These are phyloP conservation scores for Ogataea saltuana DNA, from an alignment of 805 yeast genomes.

Conservation along the genomic window DNA sequence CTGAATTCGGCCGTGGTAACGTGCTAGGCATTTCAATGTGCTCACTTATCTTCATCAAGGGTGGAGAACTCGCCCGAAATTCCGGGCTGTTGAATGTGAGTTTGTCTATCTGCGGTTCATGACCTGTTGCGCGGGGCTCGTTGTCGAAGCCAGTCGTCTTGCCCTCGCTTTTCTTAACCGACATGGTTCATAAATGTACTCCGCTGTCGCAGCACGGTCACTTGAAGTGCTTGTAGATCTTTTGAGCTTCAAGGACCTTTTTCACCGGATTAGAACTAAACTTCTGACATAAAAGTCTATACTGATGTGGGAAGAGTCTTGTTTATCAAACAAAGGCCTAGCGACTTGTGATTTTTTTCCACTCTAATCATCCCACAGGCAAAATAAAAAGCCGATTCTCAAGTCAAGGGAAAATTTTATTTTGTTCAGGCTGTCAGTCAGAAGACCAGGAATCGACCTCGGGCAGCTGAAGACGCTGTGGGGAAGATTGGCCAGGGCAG, in stretches of 20 bases:
- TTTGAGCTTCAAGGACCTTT: background rate
- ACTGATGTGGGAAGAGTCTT: background rate
- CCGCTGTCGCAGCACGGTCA: constrained; percentile 1
- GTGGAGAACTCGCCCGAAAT: constrained; percentile 3
- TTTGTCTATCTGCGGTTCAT: constrained; percentile 12
- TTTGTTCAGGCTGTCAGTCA: background rate
- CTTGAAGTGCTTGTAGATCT: too few species aligned
- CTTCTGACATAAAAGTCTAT: too few species aligned
- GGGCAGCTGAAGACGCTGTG: too few species aligned
- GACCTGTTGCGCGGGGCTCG: background rate
- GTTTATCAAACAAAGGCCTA: background rate
- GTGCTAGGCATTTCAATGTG: background rate
- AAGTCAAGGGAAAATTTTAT: too few species aligned
- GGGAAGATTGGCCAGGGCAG: too few species aligned
- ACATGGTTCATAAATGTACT: constrained; percentile 3
- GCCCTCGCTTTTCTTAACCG: constrained; percentile 3
- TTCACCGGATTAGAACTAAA: too few species aligned
- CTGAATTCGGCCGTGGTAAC: background rate
- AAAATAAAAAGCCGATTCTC: constrained; percentile 1
- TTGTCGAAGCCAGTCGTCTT: background rate
- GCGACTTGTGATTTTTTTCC: constrained; percentile 1
- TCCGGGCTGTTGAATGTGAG: constrained; percentile 11
- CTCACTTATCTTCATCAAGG: background rate
- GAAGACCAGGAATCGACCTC: background rate
- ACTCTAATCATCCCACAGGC: constrained; percentile 2